These are phyloP conservation scores for Isabelozyma pseudorhagii DNA, from an alignment of 805 yeast genomes.

Conservation along the genomic window DNA sequence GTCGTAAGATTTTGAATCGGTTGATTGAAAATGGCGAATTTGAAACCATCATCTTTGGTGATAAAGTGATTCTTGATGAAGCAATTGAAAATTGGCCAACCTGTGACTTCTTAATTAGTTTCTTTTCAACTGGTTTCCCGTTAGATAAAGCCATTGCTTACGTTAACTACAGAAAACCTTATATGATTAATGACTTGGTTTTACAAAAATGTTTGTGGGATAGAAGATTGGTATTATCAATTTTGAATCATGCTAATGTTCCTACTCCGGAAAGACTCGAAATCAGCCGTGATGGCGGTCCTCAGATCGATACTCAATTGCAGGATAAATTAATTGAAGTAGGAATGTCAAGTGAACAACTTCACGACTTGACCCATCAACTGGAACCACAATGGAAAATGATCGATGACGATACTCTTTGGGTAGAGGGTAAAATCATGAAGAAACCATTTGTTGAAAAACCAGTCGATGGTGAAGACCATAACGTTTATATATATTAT, in stretches of 20 bases:
- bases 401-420: conserved; percentile 75
- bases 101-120: conserved; percentile 90
- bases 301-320: conserved; percentile 65
- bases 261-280: conserved; percentile 88
- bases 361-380: conserved; percentile 61
- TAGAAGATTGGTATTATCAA: conserved; percentile 77
- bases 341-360: conserved; percentile 39
- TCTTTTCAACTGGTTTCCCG: conserved; percentile 96
- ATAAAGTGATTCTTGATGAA: conserved; percentile 93
- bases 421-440: conserved; percentile 68
- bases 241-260: conserved; percentile 77
- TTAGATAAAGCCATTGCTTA: conserved; percentile 91
- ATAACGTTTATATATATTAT: conserved; percentile 90
- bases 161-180: conserved; percentile 87
- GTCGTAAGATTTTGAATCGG: conserved; percentile 83
- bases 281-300: conserved; percentile 96
- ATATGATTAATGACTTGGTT: conserved; percentile 78
- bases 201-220: conserved; percentile 98
- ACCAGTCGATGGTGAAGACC: conserved; percentile 99
- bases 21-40: conserved; percentile 92
- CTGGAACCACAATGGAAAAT: conserved; percentile 80
- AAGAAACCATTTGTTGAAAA: conserved; percentile 95
- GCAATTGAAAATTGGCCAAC: conserved; percentile 97
- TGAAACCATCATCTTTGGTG: conserved; percentile 95
- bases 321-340: conserved; percentile 41